Evolutionary conservation across 805 yeast species (phyloP).

Genomic region (Metschnikowia borealis): DNA sequence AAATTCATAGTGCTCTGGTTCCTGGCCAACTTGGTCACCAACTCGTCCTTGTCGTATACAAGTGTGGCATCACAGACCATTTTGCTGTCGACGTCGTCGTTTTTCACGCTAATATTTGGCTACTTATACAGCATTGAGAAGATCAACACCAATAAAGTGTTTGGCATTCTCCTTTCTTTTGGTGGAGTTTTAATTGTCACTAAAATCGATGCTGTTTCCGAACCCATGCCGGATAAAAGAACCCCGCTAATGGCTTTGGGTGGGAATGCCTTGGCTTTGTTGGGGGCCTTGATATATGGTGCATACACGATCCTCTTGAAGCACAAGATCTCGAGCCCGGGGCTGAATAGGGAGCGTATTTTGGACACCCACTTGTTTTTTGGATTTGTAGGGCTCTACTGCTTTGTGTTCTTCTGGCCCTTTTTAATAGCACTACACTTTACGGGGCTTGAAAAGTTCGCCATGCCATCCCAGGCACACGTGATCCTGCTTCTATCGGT

Average conservation of each 20-base stretch:
- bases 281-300: conserved; percentile 89
- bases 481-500: conserved; percentile 51
- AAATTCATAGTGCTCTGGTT: conserved; percentile 91
- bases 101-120: conserved; percentile 86
- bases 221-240: conserved; percentile 7
- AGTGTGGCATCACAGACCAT: conserved; percentile 94
- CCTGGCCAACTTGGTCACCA: conserved; percentile 76
- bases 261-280: conserved; percentile 78
- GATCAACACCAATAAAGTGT: conserved; percentile 58
- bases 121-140: conserved; percentile 65
- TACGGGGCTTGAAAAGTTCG: conserved; percentile 65
- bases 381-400: conserved; percentile 91
- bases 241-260: conserved; percentile 31
- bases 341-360: conserved; percentile 58
- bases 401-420: conserved; percentile 78
- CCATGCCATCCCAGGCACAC: conserved; percentile 54
- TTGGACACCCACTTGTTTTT: conserved; percentile 85
- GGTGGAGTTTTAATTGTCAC: conserved; percentile 81
- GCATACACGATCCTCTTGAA: conserved; percentile 83
- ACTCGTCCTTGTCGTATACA: conserved; percentile 82
- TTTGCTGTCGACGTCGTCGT: conserved; percentile 85
- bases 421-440: conserved; percentile 61
- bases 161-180: conserved; percentile 69
- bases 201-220: conserved; percentile 45
- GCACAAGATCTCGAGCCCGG: conserved; percentile 46